Percentiles rank a stretch among this genome's conserved stretches.
Evolutionary conservation across 768 basidiomycete genomes (phyloP).

Genomic region (Auricularia auricula-judae): DNA sequence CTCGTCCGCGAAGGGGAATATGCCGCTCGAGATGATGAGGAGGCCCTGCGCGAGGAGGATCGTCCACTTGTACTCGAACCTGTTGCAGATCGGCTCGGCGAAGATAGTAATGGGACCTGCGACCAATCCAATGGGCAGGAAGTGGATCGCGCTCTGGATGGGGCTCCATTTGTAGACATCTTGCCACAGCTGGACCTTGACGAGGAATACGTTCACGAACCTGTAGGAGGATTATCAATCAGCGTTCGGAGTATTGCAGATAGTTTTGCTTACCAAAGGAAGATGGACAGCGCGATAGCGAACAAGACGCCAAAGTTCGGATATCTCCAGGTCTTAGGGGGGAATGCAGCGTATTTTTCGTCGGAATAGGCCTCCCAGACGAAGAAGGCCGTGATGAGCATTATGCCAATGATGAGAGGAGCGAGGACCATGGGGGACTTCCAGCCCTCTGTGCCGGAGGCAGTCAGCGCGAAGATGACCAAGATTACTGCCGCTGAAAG

Average conservation of each 20-base stretch:
- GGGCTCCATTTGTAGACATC: conserved; percentile 2
- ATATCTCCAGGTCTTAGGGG: background rate
- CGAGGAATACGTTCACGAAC: conserved; percentile 2
- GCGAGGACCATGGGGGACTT: conserved; percentile 31
- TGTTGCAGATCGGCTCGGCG: conserved; percentile 22
- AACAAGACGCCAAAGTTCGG: background rate
- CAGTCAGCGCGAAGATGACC: conserved; percentile 32
- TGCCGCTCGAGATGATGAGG: conserved; percentile 25
- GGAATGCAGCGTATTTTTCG: conserved; percentile 28
- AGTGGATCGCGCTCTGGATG: conserved; percentile 7
- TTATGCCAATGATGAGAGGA: conserved; percentile 34
- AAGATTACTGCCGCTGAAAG: conserved; percentile 24
- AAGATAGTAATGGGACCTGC: conserved; percentile 25
- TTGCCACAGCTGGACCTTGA: conserved; percentile 4
- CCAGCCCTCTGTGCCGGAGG: conserved; percentile 35
- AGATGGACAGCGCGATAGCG: background rate
- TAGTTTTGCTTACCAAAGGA: background rate
- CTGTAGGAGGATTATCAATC: background rate
- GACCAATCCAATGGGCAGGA: conserved; percentile 25
- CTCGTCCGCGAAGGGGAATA: conserved; percentile 31
- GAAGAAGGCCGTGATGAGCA: conserved; percentile 34
- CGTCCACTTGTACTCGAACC: conserved; percentile 27
- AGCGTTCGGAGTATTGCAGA: background rate
- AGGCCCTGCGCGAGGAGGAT: conserved; percentile 31
- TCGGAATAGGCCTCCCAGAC: conserved; percentile 36